Base-by-base conservation (phyloP, 768 basidiomycete species). In the Mycena sanguinolenta region DNA sequence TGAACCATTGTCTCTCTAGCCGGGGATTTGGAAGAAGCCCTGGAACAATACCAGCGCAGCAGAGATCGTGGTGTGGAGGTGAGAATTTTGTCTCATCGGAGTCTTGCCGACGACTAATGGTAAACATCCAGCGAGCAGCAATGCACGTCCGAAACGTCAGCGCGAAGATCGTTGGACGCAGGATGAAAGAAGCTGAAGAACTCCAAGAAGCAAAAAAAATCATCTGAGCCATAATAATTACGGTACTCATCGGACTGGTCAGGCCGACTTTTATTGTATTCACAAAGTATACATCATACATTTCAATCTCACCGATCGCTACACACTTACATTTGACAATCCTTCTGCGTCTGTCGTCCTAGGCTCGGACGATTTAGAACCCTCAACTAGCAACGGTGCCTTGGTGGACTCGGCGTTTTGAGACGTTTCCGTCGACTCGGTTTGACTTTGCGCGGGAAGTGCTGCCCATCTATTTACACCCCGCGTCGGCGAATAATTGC, bases 101-200 rank as follows among this genome's bases (percentile, higher is more conserved):
- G 38, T 27, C 36, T 28, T 9, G 14, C 17, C 25, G 12, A 52
- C 10, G 7, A 42, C 25, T 69, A 39, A 69, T 39, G 6, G 27
- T 50, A 57, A 38, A 39, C 16, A n/a, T 38, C 38, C 21, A 73
- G 75, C 91, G 93, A 50, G 95, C 95, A 49, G 89, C 88, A 16
- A 84, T 93, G 77, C 94, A 96, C 78, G 91, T 96, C 69, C 89
- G 94, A 71, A 95, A 95, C 80, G 95, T 95, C 70, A 88, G 92
- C 78, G 93, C 93, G 69, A 95, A 93, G 80, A 91, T 95, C 68
- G 78, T 94, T 53, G 90, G 91, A 13, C 84, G 90, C 79, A 85
- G 84, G 72, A 78, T 91, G 80, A 86, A 88, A 75, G 86, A 82
- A 61, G 82, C 80, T 62, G 81, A 84, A 73, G 80, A 36, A 55